Evolutionary conservation across 2,329 filamentous ascomycete species (phyloP), one percentile per base, ranked within the genome.

Genomic region (Periconia digitata): DNA sequence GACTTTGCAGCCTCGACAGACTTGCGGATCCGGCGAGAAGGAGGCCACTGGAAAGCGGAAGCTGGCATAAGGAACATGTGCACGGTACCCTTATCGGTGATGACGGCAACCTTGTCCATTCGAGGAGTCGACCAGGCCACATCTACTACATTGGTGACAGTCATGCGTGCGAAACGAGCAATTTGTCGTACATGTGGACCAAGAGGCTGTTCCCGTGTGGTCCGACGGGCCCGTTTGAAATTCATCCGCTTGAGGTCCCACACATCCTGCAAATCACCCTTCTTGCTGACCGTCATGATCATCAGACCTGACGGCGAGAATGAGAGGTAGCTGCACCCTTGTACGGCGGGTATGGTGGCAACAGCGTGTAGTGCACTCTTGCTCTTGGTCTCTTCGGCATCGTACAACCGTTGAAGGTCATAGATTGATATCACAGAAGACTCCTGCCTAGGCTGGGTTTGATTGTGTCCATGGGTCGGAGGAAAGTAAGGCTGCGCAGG

Each of bases 11-110:
- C n/a, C 17, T 59, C 50, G 16, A 47, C 54, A 20, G 62, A 40
- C 38, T 66, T 65, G 23, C 67, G 65, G n/a, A 60, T 50, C 27
- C 76, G 73, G 39, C 76, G 75, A 36, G 84, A 85, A 20, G 91
- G 89, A 35, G 92, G 92, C 92, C 92, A 96, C 56, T 88, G 85
- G 60, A 92, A 92, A 4, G 90, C 89, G 54, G 84, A 88, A 39
- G 84, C 79, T 8, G 91, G 90, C 71, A 97, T 83, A 57, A 96
- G 89, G 55, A 96, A 86, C 37, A 97, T 82, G 72, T 99, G 94
- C 10, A 96, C 85, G 8, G 94, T 99, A n/a, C 92, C 91, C 59
- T 92, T 89, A 63, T 95, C 90, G 0, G 94, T 97, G 21, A 96
- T 85, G 74, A 99, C 85, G 1, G 92, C 92, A 34, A 95, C 75